Conservation (phyloP, 2,329 filamentous ascomycete genomes). For the Calonectria pteridis region DNA sequence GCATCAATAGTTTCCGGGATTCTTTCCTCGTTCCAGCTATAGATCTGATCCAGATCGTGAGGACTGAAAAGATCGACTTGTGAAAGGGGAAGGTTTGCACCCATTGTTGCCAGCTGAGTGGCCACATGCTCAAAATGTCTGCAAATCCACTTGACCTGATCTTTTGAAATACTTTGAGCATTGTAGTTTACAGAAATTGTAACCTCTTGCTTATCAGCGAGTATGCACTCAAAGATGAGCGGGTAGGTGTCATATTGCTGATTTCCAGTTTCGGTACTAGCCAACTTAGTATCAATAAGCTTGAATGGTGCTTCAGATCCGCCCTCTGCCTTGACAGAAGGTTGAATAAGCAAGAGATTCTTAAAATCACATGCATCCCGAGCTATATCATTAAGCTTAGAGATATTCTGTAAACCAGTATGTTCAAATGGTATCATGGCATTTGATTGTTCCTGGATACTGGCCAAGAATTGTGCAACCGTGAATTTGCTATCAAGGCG, state of each 20-base stretch:
- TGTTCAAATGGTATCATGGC: conserved; percentile 12
- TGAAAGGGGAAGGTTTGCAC: background rate
- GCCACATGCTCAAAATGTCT: background rate
- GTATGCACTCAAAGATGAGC: conserved; percentile 6
- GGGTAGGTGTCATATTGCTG: conserved; percentile 11
- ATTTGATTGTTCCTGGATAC: background rate
- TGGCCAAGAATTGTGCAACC: background rate
- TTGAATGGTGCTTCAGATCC: conserved; percentile 14
- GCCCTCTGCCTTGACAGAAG: background rate
- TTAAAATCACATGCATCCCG: conserved; percentile 11
- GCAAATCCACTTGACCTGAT: background rate
- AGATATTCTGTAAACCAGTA: conserved; percentile 12
- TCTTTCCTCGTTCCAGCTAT: background rate
- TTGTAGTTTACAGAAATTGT: background rate
- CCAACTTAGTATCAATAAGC: background rate
- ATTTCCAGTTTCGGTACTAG: conserved; percentile 26
- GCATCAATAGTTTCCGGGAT: conserved; percentile 4
- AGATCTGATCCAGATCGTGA: background rate
- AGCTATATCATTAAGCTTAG: background rate
- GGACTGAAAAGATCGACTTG: conserved; percentile 8
- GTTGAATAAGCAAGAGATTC: conserved; percentile 12
- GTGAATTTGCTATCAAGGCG: background rate
- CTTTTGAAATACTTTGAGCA: background rate
- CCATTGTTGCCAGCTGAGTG: background rate
- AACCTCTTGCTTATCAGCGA: background rate